Percentiles rank a stretch among this genome's conserved stretches.
Conservation (phyloP, 2,329 filamentous ascomycete genomes). For the Fonsecaea pedrosoi region DNA sequence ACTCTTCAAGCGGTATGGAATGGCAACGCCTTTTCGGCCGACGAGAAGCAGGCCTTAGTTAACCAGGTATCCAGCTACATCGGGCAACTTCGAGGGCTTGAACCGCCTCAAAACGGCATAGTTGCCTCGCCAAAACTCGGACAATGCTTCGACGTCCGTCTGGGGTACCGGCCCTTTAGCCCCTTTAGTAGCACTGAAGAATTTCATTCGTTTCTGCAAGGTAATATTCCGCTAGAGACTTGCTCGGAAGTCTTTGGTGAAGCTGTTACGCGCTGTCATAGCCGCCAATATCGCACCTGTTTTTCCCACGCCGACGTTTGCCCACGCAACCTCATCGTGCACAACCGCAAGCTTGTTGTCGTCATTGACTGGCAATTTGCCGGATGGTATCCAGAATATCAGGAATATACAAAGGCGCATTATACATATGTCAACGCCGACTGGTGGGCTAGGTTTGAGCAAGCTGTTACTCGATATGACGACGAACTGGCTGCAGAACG, state of each 20-base stretch:
- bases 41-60: conserved; percentile 25
- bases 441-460: conserved; percentile 5
- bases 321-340: conserved; percentile 39
- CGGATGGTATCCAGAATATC: conserved; percentile 41
- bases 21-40: conserved; percentile 7
- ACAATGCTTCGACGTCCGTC: conserved; percentile 10
- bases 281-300: not conserved
- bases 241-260: conserved; percentile 6
- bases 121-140: conserved; percentile 27
- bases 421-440: conserved; percentile 12
- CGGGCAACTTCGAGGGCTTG: conserved; percentile 26
- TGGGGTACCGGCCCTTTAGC: conserved; percentile 19
- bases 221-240: conserved; percentile 11
- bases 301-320: conserved; percentile 38
- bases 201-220: conserved; percentile 26
- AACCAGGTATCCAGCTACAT: conserved; percentile 27
- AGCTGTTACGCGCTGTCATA: conserved; percentile 2
- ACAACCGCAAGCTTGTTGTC: conserved; percentile 35
- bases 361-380: conserved; percentile 41
- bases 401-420: conserved; percentile 38
- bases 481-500: conserved; percentile 12
- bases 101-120: conserved; percentile 25
- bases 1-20: not conserved
- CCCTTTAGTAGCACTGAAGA: conserved; percentile 13
- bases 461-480: not conserved